These are phyloP conservation scores for Croton setiger DNA, from an alignment of 441 rosid species.

Conservation along the genomic window DNA sequence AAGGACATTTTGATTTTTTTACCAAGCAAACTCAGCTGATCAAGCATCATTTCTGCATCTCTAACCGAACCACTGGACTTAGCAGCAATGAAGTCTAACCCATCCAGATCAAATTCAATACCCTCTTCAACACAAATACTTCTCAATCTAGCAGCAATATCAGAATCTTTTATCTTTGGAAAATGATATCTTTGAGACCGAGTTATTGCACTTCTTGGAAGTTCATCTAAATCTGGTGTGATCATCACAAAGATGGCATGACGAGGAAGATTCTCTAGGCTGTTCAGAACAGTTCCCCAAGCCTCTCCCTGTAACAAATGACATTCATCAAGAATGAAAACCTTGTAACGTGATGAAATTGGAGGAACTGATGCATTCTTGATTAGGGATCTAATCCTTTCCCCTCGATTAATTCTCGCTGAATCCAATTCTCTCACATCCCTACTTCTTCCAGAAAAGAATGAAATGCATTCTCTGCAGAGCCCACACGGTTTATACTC, in stretches of 20 bases:
- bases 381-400: constrained; percentile 51
- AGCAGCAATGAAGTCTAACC: constrained; percentile 76
- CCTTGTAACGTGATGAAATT: constrained; percentile 61
- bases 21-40: constrained; percentile 85
- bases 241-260: constrained; percentile 66
- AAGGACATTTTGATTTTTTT: constrained; percentile 62
- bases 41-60: constrained; percentile 93
- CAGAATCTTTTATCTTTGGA: constrained; percentile 58
- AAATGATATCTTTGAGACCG: constrained; percentile 78
- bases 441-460: constrained; percentile 63
- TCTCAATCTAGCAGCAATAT: constrained; percentile 53
- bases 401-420: constrained; percentile 51
- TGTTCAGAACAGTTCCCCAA: constrained; percentile 62
- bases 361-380: constrained; percentile 65
- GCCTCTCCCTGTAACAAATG: constrained; percentile 68
- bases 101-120: constrained; percentile 63
- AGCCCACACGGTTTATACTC: constrained; percentile 77
- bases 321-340: constrained; percentile 79
- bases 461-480: constrained; percentile 64
- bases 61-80: constrained; percentile 86
- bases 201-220: constrained; percentile 68
- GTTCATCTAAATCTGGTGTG: constrained; percentile 70
- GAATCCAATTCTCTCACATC: constrained; percentile 76
- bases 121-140: constrained; percentile 72
- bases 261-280: constrained; percentile 57